phyloP scores from a whole-genome alignment of 129 eudicot species.

The Flaveria sonorensis region DNA sequence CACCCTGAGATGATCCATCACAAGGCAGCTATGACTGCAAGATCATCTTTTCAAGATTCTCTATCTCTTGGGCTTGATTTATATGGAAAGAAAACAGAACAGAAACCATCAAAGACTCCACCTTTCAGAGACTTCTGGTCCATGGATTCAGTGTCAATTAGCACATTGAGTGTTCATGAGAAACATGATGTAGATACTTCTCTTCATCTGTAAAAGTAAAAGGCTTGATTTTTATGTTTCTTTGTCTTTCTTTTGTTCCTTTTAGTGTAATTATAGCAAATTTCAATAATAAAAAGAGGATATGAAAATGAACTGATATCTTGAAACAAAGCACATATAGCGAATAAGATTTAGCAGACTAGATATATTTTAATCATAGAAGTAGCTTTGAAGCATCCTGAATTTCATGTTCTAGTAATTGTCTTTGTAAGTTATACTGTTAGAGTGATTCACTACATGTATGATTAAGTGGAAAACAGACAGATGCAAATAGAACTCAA shows the following conservation, averaged over 20 bases:
- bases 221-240: background rate
- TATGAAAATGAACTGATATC: background rate
- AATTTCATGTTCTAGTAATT: no score
- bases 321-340: background rate
- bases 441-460: no score
- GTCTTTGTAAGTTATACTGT: no score
- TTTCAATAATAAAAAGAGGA: constrained; percentile 12
- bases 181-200: constrained; percentile 60
- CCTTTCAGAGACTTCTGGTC: constrained; percentile 37
- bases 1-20: constrained; percentile 16
- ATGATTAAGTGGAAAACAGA: no score
- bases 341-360: background rate
- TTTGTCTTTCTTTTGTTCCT: constrained; percentile 27
- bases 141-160: constrained; percentile 30
- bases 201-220: constrained; percentile 52
- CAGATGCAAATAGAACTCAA: no score
- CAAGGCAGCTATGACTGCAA: constrained; percentile 4
- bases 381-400: no score
- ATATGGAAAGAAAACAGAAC: constrained; percentile 29
- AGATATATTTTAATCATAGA: no score
- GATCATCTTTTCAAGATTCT: constrained; percentile 42
- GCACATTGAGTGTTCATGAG: constrained; percentile 25
- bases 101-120: constrained; percentile 24
- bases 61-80: constrained; percentile 56
- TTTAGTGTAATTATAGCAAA: constrained; percentile 38